A percentile compares a stretch with the other conserved stretches of the same genome.
Evolutionary conservation across 2,329 filamentous ascomycete genomes (phyloP).

Genomic region (Biscogniauxia mediterranea): DNA sequence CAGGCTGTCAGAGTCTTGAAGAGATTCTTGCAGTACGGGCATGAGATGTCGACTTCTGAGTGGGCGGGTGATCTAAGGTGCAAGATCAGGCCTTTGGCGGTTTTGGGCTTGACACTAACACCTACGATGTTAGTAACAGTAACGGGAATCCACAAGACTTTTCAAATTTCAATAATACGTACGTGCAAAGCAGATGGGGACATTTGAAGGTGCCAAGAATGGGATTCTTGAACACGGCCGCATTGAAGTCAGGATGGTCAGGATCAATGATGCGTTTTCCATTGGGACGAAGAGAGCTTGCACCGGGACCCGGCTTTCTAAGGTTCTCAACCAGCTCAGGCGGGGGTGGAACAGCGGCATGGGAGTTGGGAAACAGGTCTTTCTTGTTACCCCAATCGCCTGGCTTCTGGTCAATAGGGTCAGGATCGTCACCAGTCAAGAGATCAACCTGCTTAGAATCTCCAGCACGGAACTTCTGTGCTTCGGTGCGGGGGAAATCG

Average conservation of each 20-base stretch:
- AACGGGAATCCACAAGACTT: background rate
- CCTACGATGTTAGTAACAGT: slow-evolving; percentile 18
- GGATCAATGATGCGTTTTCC: slow-evolving; percentile 41
- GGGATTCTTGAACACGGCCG: slow-evolving; percentile 44
- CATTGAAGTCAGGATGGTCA: slow-evolving; percentile 44
- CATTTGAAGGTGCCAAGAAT: slow-evolving; percentile 50
- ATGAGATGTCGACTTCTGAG: slow-evolving; percentile 33
- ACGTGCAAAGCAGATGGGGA: slow-evolving; percentile 52
- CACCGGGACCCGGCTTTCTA: slow-evolving; percentile 2
- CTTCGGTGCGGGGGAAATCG: slow-evolving; percentile 12
- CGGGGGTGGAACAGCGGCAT: slow-evolving; percentile 7
- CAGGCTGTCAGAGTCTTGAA: slow-evolving; percentile 44
- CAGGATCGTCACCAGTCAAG: slow-evolving; percentile 14
- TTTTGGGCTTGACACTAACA: slow-evolving; percentile 41
- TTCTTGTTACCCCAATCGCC: slow-evolving; percentile 25
- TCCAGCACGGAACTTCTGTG: slow-evolving; percentile 17
- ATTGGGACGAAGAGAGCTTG: slow-evolving; percentile 2
- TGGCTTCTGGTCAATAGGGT: slow-evolving; percentile 8
- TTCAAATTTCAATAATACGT: slow-evolving; percentile 24
- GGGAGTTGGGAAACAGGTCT: slow-evolving; percentile 25
- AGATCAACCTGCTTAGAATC: slow-evolving; percentile 19
- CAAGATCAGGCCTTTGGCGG: slow-evolving; percentile 28
- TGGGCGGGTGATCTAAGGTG: slow-evolving; percentile 48
- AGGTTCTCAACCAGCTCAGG: slow-evolving; percentile 17
- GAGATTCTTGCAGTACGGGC: slow-evolving; percentile 42